Base-by-base conservation (phyloP, 805 yeast species). In the Barnettozyma californica region DNA sequence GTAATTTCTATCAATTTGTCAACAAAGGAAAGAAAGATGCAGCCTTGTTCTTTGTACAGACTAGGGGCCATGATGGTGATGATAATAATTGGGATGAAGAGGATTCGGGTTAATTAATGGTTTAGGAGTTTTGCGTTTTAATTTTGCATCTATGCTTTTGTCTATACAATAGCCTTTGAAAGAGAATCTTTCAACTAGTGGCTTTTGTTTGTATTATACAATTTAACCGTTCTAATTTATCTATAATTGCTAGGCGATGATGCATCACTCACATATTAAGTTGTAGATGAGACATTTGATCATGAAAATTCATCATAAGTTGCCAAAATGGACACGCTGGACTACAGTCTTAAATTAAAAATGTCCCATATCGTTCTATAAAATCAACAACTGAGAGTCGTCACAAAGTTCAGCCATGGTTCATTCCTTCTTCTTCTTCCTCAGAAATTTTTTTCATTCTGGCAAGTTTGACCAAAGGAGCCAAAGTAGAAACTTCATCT, bases 391-490 rank as follows among this genome's bases (percentile, higher is more conserved):
- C n/a, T 11, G 14, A 29, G 5, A 29, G 14, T n/a, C n/a, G 9
- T 26, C 10, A 11, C 4, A 29, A 20, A 20, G 9, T 9, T 38
- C 18, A 38, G 13, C 14, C 29, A 38, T 21, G 29, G 11, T 21
- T 38, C 27, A 29, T 19, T 13, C 14, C 69, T 31, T 64, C 67
- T n/a, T 66, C 69, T 50, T 63, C 61, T 44, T 57, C 58, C 38
- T 68, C 72, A 7, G 68, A 64, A n/a, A 65, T 51, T 47, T 83
- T 84, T 62, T 85, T 87, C 76, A 78, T 73, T 46, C 87, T 68
- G 0, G 94, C 91, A 26, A 83, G 69, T 61, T 78, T 83, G 13
- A 87, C 95, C 63, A 87, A 70, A 6, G 92, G 94, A 8, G 88
- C 78, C 55, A 87, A 73, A 2, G 83, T 71, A 10, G 69, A 60